These are phyloP conservation scores for Yamadazyma tumulicola DNA, from an alignment of 805 yeast species.

Conservation along the genomic window DNA sequence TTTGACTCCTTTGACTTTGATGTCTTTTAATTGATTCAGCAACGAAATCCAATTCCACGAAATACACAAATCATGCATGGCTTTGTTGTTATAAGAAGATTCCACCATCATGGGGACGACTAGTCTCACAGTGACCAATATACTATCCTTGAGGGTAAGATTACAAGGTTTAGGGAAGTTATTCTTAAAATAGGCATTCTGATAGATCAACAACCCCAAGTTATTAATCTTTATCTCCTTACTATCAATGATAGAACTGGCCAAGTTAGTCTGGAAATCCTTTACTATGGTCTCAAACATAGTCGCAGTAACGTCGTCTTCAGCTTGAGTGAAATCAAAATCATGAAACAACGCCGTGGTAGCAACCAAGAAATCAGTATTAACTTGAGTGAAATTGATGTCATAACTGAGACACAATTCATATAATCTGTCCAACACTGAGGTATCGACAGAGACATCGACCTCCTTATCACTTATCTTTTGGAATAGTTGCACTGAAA, in stretches of 20 bases:
- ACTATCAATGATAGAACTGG: slow-evolving; percentile 22
- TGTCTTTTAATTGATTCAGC: slow-evolving; percentile 8
- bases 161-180: slow-evolving; percentile 3
- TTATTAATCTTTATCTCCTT: slow-evolving; percentile 21
- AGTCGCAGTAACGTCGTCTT: slow-evolving; percentile 29
- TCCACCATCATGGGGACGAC: slow-evolving; percentile 36
- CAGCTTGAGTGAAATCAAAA: slow-evolving; percentile 18
- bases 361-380: slow-evolving; percentile 33
- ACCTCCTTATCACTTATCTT: slow-evolving; percentile 17
- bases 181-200: slow-evolving; percentile 5
- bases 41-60: slow-evolving; percentile 39
- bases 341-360: slow-evolving; percentile 41
- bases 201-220: slow-evolving; percentile 23
- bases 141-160: slow-evolving; percentile 19
- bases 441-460: slow-evolving; percentile 1
- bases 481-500: slow-evolving; percentile 7
- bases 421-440: slow-evolving; percentile 21
- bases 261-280: slow-evolving; percentile 38
- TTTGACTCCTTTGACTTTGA: slow-evolving; percentile 15
- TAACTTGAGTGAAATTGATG: slow-evolving; percentile 46
- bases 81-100: slow-evolving; percentile 16
- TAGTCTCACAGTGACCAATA: slow-evolving; percentile 23
- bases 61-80: slow-evolving; percentile 25
- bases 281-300: slow-evolving; percentile 39
- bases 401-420: slow-evolving; percentile 63